Evolutionary conservation across 225 moss, liverwort and hornwort species (phyloP), one percentile per base, ranked within the genome.

Genomic region (Rhytidiadelphus loreus): DNA sequence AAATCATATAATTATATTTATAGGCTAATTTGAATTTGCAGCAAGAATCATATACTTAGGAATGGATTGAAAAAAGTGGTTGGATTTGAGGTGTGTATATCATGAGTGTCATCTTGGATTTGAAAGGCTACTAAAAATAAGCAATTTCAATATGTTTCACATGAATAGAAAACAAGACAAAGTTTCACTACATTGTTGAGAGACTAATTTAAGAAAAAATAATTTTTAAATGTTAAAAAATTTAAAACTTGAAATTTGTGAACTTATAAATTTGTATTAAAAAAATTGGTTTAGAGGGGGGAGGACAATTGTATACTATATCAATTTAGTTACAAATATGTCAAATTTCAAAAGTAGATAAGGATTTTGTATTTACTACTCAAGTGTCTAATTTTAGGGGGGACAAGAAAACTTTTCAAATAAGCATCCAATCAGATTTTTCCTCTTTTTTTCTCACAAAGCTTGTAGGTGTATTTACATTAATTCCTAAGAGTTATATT

Each of bases 1-100:
- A 52, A 33, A 35, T 8, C 8, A 35, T 75, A 75, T 75, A 7
- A 32, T 74, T 33, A 50, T 52, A 22, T 52, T 13, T 33, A 2
- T 13, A 22, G 2, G 2, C 2, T 22, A 1, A 22, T 0, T 9
- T 13, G 23, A 52, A 23, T 2, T 33, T 52, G 8, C 0, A 0
- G 0, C 2, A 22, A 22, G 22, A 50, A 1, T 46, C 0, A 0
- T 0, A 7, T 18, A 33, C 0, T 22, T 77, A 9, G 35, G 8
- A 53, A 52, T 77, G 23, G 35, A 23, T 13, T 33, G 8, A 8
- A 23, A 35, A 0, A 35, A 35, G 8, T 35, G 9, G 2, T 35
- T 2, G 0, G 2, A 0, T 13, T 53, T 35, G 35, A 22, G 5
- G 35, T 76, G 6, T 33, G 0, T 21, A 22, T 13, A 7, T 2